A percentile compares a stretch with the other conserved stretches of the same genome.
phyloP scores from a whole-genome alignment of 257 asterid genomes.

The Solanum dulcamara region DNA sequence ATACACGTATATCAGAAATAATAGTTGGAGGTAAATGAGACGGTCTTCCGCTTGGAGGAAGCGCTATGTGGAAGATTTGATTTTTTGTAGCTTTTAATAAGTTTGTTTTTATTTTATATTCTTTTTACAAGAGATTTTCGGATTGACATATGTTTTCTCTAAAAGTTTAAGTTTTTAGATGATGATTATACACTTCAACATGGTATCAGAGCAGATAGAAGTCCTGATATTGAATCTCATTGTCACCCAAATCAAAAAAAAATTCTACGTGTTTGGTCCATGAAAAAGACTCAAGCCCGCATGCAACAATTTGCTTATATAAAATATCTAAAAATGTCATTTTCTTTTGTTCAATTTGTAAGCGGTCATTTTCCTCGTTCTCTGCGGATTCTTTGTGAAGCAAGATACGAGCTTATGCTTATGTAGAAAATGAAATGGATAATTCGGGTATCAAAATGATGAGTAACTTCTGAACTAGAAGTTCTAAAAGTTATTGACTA shows the following conservation, averaged over 20 bases:
- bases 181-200: no score
- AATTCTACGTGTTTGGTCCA: no score
- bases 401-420: not conserved
- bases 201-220: no score
- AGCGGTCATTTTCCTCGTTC: not conserved
- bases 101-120: not conserved
- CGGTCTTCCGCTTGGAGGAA: not conserved
- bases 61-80: not conserved
- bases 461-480: not conserved
- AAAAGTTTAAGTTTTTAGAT: no score
- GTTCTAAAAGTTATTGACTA: not conserved
- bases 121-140: not conserved
- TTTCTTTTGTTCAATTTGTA: not conserved
- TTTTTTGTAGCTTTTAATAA: not conserved
- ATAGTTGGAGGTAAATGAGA: not conserved
- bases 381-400: not conserved
- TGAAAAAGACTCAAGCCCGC: no score
- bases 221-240: no score
- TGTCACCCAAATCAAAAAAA: no score
- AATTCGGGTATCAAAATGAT: not conserved
- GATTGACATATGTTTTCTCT: no score
- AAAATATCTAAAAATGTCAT: not conserved
- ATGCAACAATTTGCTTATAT: no score
- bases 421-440: not conserved
- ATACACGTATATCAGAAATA: not conserved